Evolutionary conservation across 768 basidiomycete species (phyloP), one percentile per base, ranked within the genome.

Genomic region (Rhodotorula taiwanensis): DNA sequence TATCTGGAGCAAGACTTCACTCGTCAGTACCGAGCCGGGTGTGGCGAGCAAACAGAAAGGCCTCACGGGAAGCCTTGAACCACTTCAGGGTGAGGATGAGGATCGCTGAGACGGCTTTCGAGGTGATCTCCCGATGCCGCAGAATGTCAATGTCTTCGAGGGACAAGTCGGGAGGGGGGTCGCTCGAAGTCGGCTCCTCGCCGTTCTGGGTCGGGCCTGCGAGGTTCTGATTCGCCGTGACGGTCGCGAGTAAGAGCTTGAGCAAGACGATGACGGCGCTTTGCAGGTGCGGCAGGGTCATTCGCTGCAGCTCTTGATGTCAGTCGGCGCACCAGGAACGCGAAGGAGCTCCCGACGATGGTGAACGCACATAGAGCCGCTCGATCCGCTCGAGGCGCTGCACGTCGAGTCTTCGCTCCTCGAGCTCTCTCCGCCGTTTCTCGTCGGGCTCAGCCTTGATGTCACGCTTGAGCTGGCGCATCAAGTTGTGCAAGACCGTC

Each of bases 51-150:
- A n/a, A n/a, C 23, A 9, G 41, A 36, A 27, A 15, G 51, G n/a
- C 81, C 91, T 75, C 70, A 97, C 94, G 95, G 54, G 94, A 97
- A 28, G 88, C 88, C 77, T 98, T 98, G 80, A 97, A 94, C 95
- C 95, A 99, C 75, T 98, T 95, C 69, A 99, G 76, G 4, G 88
- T 83, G 42, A 97, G 78, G 9, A 98, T 77, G 31, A 99, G 76
- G 60, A 98, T 95, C 2, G 92, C 94, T 20, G 95, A 97, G 7
- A 95, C 89, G 0, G 92, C 92, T 75, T 99, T 99, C 16, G 89
- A 90, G 0, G 89, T 95, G 70, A 99, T 93, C 76, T 99, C 95
- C 43, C 94, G 88, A 77, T 98, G 94, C 16, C 95, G 84, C 30
- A 84, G 86, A 34, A 93, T 86, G 73, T 99, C 95, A 52, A 89